phyloP scores from a whole-genome alignment of 306 rosid species.

The Cicer arietinum region DNA sequence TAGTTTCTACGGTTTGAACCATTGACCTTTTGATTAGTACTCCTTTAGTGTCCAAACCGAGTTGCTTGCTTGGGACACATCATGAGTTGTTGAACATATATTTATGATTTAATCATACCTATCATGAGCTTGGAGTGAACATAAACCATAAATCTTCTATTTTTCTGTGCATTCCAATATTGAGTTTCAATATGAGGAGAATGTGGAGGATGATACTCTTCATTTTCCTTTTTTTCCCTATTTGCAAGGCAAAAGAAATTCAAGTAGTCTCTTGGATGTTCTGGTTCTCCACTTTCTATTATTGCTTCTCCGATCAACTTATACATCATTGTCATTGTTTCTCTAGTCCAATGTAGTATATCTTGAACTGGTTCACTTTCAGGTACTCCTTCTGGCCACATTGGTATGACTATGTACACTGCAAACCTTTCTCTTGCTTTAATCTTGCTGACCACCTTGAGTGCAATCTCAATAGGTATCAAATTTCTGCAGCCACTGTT shows the following conservation, averaged over 20 bases:
- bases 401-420: slow-evolving; percentile 86
- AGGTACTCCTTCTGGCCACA: slow-evolving; percentile 98
- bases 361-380: slow-evolving; percentile 88
- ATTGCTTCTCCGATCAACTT: slow-evolving; percentile 83
- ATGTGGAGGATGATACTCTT: slow-evolving; percentile 71
- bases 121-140: slow-evolving; percentile 97
- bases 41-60: too few relatives aligned
- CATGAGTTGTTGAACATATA: neutral
- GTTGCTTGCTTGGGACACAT: too few relatives aligned
- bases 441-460: slow-evolving; percentile 77
- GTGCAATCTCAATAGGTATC: slow-evolving; percentile 90
- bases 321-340: slow-evolving; percentile 92
- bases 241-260: slow-evolving; percentile 95
- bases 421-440: slow-evolving; percentile 81
- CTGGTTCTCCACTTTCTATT: slow-evolving; percentile 62
- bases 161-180: slow-evolving; percentile 81
- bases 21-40: too few relatives aligned
- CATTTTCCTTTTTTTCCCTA: slow-evolving; percentile 65
- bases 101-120: slow-evolving; percentile 58
- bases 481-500: slow-evolving; percentile 78
- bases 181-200: slow-evolving; percentile 72
- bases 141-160: slow-evolving; percentile 93
- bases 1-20: too few relatives aligned
- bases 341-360: slow-evolving; percentile 84
- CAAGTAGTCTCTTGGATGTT: slow-evolving; percentile 87